A percentile compares a stretch with the other conserved stretches of the same genome.
These are phyloP conservation scores for Clitocybe nebularis DNA, from an alignment of 1,284 basidiomycete species.

Conservation along the genomic window DNA sequence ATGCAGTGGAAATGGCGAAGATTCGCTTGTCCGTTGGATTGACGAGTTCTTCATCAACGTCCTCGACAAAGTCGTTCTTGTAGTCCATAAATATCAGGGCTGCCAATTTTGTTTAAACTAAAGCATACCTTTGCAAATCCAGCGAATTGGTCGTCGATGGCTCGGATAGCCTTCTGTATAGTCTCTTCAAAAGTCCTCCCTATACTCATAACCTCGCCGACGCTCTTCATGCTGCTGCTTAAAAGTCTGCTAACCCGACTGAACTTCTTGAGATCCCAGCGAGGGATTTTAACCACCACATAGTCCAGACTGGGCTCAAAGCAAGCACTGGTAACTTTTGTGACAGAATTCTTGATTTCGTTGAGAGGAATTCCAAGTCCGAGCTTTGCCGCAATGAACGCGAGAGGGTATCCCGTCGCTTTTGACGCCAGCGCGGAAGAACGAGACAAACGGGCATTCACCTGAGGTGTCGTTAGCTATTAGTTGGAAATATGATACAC, in stretches of 20 bases:
- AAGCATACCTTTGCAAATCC: conserved; percentile 81
- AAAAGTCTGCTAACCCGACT: conserved; percentile 83
- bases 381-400: conserved; percentile 97
- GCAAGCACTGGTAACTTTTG: conserved; percentile 94
- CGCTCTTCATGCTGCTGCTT: conserved; percentile 97
- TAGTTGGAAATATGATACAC: conserved; percentile 1
- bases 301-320: conserved; percentile 99
- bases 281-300: conserved; percentile 96
- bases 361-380: conserved; percentile 96
- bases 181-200: conserved; percentile 98
- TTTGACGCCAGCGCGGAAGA: conserved; percentile 98
- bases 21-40: conserved; percentile 92
- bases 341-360: conserved; percentile 97
- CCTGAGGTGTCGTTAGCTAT: conserved; percentile 39
- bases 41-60: conserved; percentile 83
- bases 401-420: conserved; percentile 96
- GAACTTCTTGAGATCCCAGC: conserved; percentile 99
- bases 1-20: conserved; percentile 87
- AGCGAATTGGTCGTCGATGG: conserved; percentile 92
- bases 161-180: conserved; percentile 95
- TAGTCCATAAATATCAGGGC: conserved; percentile 2
- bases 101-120: not conserved
- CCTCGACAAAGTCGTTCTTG: conserved; percentile 78
- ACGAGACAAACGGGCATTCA: conserved; percentile 98
- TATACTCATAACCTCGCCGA: conserved; percentile 99